Evolutionary conservation across 2,329 filamentous ascomycete genomes (phyloP).

Genomic region (Alternaria sp.): DNA sequence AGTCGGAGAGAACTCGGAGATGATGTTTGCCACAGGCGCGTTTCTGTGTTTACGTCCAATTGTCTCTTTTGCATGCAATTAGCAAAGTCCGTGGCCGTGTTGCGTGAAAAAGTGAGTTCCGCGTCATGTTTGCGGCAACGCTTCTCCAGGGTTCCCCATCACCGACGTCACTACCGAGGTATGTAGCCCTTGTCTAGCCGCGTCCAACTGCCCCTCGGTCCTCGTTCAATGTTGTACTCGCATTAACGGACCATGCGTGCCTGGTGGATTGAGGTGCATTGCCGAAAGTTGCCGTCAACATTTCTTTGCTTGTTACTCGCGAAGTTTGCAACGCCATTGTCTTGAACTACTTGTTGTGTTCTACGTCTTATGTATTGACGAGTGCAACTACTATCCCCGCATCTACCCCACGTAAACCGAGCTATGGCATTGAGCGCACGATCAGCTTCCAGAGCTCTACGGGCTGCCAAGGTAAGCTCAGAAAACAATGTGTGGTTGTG

Average conservation of each 20-base stretch:
- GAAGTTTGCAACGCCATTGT: slow-evolving; percentile 3
- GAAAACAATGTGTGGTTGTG: background rate
- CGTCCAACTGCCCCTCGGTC: slow-evolving; percentile 43
- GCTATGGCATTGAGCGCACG: slow-evolving; percentile 72
- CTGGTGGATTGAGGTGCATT: slow-evolving; percentile 27
- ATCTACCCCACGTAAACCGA: slow-evolving; percentile 40
- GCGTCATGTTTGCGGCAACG: slow-evolving; percentile 31
- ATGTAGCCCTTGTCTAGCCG: slow-evolving; percentile 18
- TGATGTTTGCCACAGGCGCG: slow-evolving; percentile 24
- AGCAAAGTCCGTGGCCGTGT: slow-evolving; percentile 5
- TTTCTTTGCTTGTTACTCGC: slow-evolving; percentile 22
- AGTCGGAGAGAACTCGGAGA: slow-evolving; percentile 21
- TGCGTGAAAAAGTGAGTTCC: slow-evolving; percentile 6
- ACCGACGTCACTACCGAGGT: slow-evolving; percentile 15
- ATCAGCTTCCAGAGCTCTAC: slow-evolving; percentile 68
- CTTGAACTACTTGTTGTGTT: slow-evolving; percentile 9
- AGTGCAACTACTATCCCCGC: slow-evolving; percentile 28
- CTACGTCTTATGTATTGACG: slow-evolving; percentile 15
- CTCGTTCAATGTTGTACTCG: slow-evolving; percentile 35
- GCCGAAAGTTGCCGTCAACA: slow-evolving; percentile 43
- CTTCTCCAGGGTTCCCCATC: slow-evolving; percentile 30
- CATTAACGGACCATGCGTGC: slow-evolving; percentile 33
- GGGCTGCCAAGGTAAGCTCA: slow-evolving; percentile 68
- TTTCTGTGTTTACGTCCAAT: slow-evolving; percentile 2
- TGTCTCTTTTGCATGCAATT: slow-evolving; percentile 20